A percentile compares a stretch with the other conserved stretches of the same genome.
These are phyloP conservation scores for Xylaria telfairii DNA, from an alignment of 495 filamentous ascomycete genomes.

Conservation along the genomic window DNA sequence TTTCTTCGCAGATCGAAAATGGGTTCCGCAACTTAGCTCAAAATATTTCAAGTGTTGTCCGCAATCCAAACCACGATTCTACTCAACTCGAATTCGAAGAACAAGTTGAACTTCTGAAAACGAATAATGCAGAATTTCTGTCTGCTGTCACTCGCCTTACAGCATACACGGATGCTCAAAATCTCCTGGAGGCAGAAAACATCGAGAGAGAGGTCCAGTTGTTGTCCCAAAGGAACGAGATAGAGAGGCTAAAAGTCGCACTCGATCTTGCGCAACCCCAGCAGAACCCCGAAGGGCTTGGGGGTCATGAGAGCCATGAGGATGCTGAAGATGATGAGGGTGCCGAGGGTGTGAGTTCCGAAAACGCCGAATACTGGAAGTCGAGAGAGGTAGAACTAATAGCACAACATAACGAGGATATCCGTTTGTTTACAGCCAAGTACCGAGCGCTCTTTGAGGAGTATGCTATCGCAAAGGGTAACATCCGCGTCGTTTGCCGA, in stretches of 20 bases:
- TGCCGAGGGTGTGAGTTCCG: background rate
- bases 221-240: background rate
- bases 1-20: background rate
- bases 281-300: background rate
- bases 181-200: background rate
- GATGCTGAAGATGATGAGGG: background rate
- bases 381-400: background rate
- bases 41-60: background rate
- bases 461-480: slow-evolving; percentile 91
- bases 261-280: background rate
- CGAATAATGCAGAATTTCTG: background rate
- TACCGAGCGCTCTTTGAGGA: slow-evolving; percentile 75
- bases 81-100: background rate
- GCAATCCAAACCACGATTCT: background rate
- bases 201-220: background rate
- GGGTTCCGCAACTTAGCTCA: background rate
- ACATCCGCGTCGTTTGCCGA: slow-evolving; percentile 95
- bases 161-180: background rate
- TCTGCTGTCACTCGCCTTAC: background rate
- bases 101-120: background rate
- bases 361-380: background rate
- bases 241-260: background rate
- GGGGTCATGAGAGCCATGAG: background rate
- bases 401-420: background rate
- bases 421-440: background rate